These are phyloP conservation scores for Cryptococcus sp. DNA, from an alignment of 1,284 basidiomycete species.

Conservation along the genomic window DNA sequence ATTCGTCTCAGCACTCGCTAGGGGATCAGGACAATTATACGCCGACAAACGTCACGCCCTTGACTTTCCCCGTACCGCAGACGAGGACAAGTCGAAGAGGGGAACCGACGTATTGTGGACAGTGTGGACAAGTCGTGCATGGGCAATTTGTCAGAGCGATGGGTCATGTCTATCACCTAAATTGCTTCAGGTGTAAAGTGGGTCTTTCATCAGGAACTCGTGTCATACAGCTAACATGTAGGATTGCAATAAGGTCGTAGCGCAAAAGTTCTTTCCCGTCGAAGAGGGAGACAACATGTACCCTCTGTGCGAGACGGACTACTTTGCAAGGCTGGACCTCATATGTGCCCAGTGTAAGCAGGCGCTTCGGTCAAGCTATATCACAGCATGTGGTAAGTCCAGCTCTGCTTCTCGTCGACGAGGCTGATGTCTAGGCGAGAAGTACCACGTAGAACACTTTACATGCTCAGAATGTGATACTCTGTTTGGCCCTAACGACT, in stretches of 20 bases:
- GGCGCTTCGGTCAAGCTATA: conserved; percentile 94
- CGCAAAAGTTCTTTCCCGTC: conserved; percentile 98
- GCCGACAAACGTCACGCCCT: neutral
- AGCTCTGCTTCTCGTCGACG: neutral
- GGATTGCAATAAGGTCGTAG: conserved; percentile 96
- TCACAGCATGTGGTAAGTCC: conserved; percentile 93
- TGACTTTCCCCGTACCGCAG: conserved; percentile 13
- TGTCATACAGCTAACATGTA: conserved; percentile 41
- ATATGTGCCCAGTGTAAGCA: conserved; percentile 95
- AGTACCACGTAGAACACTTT: conserved; percentile 99
- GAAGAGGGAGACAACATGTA: conserved; percentile 75
- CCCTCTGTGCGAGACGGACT: conserved; percentile 96
- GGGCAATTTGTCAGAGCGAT: conserved; percentile 95
- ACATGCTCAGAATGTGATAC: conserved; percentile 96
- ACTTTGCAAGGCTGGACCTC: conserved; percentile 91
- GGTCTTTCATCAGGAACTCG: conserved; percentile 34
- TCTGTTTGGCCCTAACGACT: conserved; percentile 95
- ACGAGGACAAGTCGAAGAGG: conserved; percentile 17
- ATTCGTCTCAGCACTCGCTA: conserved; percentile 10
- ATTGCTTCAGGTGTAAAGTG: conserved; percentile 96
- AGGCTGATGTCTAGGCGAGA: conserved; percentile 66
- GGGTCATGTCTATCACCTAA: conserved; percentile 88
- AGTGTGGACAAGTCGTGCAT: conserved; percentile 44
- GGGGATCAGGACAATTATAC: neutral
- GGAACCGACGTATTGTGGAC: conserved; percentile 39